A percentile compares a stretch with the other conserved stretches of the same genome.
These are phyloP conservation scores for Styphnolobium japonicum DNA, from an alignment of 306 rosid genomes.

Conservation along the genomic window DNA sequence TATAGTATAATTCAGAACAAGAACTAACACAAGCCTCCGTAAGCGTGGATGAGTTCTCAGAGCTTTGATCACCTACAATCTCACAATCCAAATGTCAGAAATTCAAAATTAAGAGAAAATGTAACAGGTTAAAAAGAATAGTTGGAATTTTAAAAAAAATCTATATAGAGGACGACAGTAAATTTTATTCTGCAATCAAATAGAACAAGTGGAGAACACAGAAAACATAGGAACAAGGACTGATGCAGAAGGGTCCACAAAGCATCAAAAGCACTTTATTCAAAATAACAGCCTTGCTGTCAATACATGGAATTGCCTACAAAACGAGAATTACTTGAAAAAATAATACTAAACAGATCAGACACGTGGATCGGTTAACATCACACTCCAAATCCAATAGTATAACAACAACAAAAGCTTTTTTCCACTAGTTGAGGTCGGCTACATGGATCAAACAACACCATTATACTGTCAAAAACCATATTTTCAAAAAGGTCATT, in stretches of 20 bases:
- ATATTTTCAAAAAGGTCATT: no score
- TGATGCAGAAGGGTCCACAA: neutral
- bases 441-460: no score
- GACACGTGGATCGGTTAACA: neutral
- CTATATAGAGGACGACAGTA: neutral
- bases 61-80: slow-evolving; percentile 79
- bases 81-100: slow-evolving; percentile 24
- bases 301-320: neutral
- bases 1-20: neutral
- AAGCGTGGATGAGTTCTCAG: slow-evolving; percentile 75
- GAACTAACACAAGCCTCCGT: slow-evolving; percentile 87
- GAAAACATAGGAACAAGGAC: neutral
- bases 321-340: neutral
- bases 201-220: neutral
- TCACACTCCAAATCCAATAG: neutral
- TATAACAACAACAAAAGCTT: no score
- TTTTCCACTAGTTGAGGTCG: no score
- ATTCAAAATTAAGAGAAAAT: neutral
- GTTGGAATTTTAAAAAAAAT: neutral
- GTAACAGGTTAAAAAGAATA: neutral
- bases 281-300: neutral
- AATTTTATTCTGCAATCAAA: slow-evolving; percentile 9
- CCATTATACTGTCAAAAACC: no score
- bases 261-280: neutral
- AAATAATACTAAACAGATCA: neutral